These are phyloP conservation scores for California macrophylla DNA, from an alignment of 441 rosid species.

Conservation along the genomic window DNA sequence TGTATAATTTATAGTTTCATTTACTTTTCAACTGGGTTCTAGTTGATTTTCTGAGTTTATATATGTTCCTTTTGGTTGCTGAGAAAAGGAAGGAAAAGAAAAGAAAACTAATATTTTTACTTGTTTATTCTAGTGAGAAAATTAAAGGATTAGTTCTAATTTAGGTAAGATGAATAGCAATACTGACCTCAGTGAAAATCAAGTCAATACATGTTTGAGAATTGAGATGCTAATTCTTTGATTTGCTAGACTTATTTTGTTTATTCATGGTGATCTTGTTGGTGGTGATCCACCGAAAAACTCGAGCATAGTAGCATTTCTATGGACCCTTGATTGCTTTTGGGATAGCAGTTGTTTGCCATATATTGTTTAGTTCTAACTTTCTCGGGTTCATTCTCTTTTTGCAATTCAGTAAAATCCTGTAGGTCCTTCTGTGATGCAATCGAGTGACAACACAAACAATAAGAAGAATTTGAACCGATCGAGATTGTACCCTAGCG, in stretches of 20 bases:
- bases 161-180: not conserved
- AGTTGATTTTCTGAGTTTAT: not conserved
- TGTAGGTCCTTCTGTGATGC: slow-evolving; percentile 42
- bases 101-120: not conserved
- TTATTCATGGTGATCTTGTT: not conserved
- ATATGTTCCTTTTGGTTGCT: not conserved
- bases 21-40: no score
- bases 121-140: not conserved
- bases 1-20: not conserved
- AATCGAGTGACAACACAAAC: slow-evolving; percentile 32
- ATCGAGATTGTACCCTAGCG: slow-evolving; percentile 28
- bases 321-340: not conserved
- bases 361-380: not conserved
- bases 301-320: not conserved
- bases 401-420: slow-evolving; percentile 16
- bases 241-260: not conserved
- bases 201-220: not conserved
- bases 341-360: not conserved
- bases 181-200: not conserved
- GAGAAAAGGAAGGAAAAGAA: not conserved
- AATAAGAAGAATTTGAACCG: slow-evolving; percentile 41
- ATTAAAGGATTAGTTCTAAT: not conserved
- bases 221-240: not conserved
- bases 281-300: not conserved
- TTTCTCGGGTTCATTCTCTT: slow-evolving; percentile 18